Base-by-base conservation (phyloP, 2,329 filamentous ascomycete genomes). In the Sarocladium strictum region DNA sequence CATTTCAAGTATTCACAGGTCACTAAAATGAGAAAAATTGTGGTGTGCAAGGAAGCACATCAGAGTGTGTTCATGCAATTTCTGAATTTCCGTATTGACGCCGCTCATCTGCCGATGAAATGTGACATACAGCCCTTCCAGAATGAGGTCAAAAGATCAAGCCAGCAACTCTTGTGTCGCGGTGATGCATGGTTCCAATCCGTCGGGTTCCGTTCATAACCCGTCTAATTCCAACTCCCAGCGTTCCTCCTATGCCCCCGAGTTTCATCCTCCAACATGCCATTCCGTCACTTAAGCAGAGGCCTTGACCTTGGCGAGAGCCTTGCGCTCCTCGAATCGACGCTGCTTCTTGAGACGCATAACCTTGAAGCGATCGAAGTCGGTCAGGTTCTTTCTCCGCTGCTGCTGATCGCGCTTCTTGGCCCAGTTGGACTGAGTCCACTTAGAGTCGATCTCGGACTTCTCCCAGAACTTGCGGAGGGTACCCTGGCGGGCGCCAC, bases 311-410 rank as follows among this genome's bases (percentile, higher is more conserved):
- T 96, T 96, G 73, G 91, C 90, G 73, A 95, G 83, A 70, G 90
- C 87, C 88, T 97, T 97, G 80, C 88, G 88, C 78, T 96, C 87
- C 84, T 97, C 92, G 80, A 95, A 97, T 75, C 92, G 89, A 76
- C 92, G 90, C 87, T 97, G 92, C 87, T 99, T 99, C 88, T 93
- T 95, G 79, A 97, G 83, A 78, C 93, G 87, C 85, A 97, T 83
- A 69, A 97, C 94, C 89, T 99, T 97, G 90, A 97, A 99, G 76
- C 94, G 88, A 83, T 99, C 94, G 74, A 99, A 99, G 84, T 99
- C 94, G 78, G 87, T 95, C 65, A 99, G 83, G 70, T 85, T 84
- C 80, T 87, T 88, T 83, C 94, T 89, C 80, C 90, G 88, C 77
- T 89, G 83, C 68, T 84, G 83, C 79, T 90, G 87, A 66, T 85